Evolutionary conservation across 2,329 filamentous ascomycete genomes (phyloP), one percentile per base, ranked within the genome.

Genomic region (Xylariaceae sp.): DNA sequence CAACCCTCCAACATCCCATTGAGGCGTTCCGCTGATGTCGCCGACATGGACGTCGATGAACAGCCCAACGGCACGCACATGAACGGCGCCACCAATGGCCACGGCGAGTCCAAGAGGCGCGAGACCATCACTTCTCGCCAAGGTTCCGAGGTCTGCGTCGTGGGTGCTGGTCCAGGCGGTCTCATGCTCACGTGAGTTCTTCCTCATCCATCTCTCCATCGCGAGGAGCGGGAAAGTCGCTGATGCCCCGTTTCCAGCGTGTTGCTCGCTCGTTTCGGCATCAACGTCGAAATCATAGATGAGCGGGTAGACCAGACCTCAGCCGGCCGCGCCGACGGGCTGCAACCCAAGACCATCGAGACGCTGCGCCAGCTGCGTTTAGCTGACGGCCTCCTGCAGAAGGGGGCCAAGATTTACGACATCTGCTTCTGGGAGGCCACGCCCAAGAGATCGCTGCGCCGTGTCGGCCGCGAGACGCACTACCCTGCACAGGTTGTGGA

Each of bases 281-380:
- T 87, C 53, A 78, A 78, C 41, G 73, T 78, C 3, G 72, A 74
- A 31, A 72, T 88, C 34, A 69, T 88, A 37, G 85, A 89, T 64
- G 82, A 88, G 57, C 69, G 84, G 48, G 68, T 76, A 26, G 77
- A 85, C 53, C 79, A 79, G 54, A 89, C 85, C 1, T 71, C 78
- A 4, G 82, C 81, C 8, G 84, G 84, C 32, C 70, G 77, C 42
- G 62, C 56, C 45, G 85, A 89, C 60, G 85, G 85, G 31, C 68
- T 89, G 39, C 85, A 89, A 55, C 85, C 85, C 34, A 89, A 89
- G 64, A 85, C 83, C 1, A 86, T 89, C 53, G 85, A 89, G 66
- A 89, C 85, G 0, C 76, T 88, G 53, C 76, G 79, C 47, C 84
- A 87, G 64, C 79, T 89, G 69, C 72, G 83, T 26, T 65, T 88